A percentile compares a stretch with the other conserved stretches of the same genome.
These are phyloP conservation scores for Globisporangium splendens DNA, from an alignment of 352 stramenopile genomes.

Conservation along the genomic window DNA sequence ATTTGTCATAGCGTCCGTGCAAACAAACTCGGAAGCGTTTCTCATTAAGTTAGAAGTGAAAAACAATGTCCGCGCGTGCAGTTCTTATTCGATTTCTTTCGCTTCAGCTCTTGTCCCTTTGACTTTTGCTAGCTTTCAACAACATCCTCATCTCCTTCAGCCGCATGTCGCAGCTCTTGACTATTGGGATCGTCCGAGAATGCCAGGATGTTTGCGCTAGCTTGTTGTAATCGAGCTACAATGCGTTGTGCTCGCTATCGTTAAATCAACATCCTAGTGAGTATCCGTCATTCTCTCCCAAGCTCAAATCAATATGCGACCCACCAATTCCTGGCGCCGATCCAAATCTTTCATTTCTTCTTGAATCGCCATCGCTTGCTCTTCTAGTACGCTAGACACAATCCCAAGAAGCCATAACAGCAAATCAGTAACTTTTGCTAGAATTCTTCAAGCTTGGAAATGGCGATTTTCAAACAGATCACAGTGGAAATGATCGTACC, in stretches of 20 bases:
- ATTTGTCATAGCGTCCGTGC: constrained; percentile 6
- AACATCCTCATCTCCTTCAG: constrained; percentile 1
- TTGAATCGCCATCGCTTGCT: constrained; percentile 53
- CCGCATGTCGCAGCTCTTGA: constrained; percentile 11
- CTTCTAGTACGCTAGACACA: constrained; percentile 42
- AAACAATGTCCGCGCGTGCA: constrained; percentile 1
- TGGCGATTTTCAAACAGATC: background rate
- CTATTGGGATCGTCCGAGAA: constrained; percentile 30
- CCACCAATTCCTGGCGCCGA: constrained; percentile 47
- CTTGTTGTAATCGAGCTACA: constrained; percentile 36
- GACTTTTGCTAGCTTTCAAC: background rate
- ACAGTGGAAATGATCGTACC: constrained; percentile 1
- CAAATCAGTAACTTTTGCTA: too few species aligned
- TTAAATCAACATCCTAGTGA: background rate
- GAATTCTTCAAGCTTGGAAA: too few species aligned
- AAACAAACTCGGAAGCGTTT: constrained; percentile 10
- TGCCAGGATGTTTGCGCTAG: constrained; percentile 53
- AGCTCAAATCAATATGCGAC: constrained; percentile 1
- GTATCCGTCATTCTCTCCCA: background rate
- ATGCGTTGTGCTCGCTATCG: constrained; percentile 37
- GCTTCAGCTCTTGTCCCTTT: background rate
- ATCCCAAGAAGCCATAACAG: too few species aligned
- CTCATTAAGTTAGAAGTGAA: constrained; percentile 17
- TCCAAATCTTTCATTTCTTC: constrained; percentile 56
- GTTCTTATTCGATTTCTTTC: background rate